A percentile compares a stretch with the other conserved stretches of the same genome.
These are phyloP conservation scores for Podila clonocystis DNA, from an alignment of 192 early-diverging fungal species.

Conservation along the genomic window DNA sequence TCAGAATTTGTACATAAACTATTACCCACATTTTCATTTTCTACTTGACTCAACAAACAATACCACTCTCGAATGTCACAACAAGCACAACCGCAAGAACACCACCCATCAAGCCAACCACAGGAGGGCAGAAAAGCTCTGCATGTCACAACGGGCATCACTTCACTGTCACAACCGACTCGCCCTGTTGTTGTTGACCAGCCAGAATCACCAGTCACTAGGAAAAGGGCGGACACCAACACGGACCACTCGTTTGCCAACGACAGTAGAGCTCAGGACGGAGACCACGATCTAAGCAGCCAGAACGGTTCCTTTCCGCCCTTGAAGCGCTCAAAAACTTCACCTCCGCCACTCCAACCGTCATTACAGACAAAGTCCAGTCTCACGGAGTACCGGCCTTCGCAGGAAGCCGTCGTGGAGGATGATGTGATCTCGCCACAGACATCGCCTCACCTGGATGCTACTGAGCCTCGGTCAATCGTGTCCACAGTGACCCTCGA, in stretches of 20 bases:
- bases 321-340: constrained; percentile 31
- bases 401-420: background rate
- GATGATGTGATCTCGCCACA: constrained; percentile 30
- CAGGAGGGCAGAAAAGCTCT: no score
- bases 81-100: no score
- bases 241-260: constrained; percentile 10
- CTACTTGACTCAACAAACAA: no score
- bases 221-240: constrained; percentile 17
- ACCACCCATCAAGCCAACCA: no score
- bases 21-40: no score
- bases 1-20: no score
- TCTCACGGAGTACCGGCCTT: background rate
- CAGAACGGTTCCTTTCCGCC: constrained; percentile 25
- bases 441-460: constrained; percentile 34
- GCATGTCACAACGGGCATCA: no score
- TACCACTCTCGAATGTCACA: no score
- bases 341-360: background rate
- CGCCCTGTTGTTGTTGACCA: background rate
- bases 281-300: background rate
- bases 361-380: background rate
- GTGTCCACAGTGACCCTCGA: background rate
- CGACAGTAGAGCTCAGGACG: constrained; percentile 8
- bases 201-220: constrained; percentile 46
- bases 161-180: background rate
- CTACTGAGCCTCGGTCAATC: constrained; percentile 1